A percentile compares a stretch with the other conserved stretches of the same genome.
Conservation (phyloP, 2,329 filamentous ascomycete species). For the Hypoxylon sp. region DNA sequence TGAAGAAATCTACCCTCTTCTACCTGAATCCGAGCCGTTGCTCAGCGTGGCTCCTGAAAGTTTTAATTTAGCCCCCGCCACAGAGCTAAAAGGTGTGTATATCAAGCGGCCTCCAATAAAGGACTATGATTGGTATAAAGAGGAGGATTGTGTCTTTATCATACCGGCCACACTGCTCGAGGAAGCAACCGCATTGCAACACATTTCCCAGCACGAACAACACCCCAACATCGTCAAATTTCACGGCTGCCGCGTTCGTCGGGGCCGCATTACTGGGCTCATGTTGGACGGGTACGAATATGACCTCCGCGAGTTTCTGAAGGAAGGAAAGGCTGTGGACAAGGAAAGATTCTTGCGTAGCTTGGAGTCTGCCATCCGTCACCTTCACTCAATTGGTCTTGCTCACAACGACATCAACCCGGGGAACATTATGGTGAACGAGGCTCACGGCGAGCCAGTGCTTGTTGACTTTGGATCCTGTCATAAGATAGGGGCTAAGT, state of each 20-base stretch:
- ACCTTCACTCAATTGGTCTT: constrained; percentile 8
- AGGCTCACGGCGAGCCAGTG: background rate
- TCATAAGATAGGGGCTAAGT: constrained; percentile 5
- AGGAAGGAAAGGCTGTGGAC: background rate
- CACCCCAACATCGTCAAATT: constrained; percentile 7
- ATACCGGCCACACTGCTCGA: constrained; percentile 1
- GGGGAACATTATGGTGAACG: constrained; percentile 11
- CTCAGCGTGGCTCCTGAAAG: background rate
- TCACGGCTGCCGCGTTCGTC: constrained; percentile 10
- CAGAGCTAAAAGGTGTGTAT: background rate
- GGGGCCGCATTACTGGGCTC: background rate
- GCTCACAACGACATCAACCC: constrained; percentile 19
- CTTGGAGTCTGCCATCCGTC: constrained; percentile 10
- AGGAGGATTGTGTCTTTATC: background rate
- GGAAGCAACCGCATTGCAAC: constrained; percentile 8
- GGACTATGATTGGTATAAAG: background rate
- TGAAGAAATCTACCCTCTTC: constrained; percentile 1
- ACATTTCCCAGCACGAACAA: constrained; percentile 1
- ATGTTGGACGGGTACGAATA: constrained; percentile 1
- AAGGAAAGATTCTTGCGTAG: constrained; percentile 1
- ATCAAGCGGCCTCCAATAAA: constrained; percentile 5
- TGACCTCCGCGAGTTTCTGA: background rate
- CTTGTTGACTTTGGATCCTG: constrained; percentile 12
- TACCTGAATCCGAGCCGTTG: background rate
- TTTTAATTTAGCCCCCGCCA: background rate